These are phyloP conservation scores for Lyophyllum decastes DNA, from an alignment of 768 basidiomycete species.

Conservation along the genomic window DNA sequence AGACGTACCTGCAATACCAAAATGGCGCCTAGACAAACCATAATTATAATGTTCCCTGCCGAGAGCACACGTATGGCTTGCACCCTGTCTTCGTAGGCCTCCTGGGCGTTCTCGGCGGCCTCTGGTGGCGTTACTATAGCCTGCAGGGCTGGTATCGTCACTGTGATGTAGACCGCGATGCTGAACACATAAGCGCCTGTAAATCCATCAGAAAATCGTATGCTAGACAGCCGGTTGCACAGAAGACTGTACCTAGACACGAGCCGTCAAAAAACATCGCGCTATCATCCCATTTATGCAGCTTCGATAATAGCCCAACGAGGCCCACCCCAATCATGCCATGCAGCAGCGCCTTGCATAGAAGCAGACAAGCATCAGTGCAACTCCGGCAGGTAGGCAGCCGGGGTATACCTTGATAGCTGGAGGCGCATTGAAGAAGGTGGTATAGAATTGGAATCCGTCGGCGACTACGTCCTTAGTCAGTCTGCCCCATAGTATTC, in stretches of 20 bases:
- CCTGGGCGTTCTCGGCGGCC: slow-evolving; percentile 37
- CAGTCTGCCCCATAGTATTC: slow-evolving; percentile 70
- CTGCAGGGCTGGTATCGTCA: slow-evolving; percentile 76
- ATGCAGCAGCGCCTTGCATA: slow-evolving; percentile 79
- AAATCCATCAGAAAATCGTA: slow-evolving; percentile 9
- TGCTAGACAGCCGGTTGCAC: not conserved
- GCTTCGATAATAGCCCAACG: slow-evolving; percentile 72
- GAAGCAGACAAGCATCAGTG: not conserved
- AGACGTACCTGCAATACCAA: slow-evolving; percentile 70
- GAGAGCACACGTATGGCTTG: slow-evolving; percentile 82
- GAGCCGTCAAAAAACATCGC: slow-evolving; percentile 96
- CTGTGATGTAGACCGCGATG: slow-evolving; percentile 79
- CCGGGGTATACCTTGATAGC: slow-evolving; percentile 77
- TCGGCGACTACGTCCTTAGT: slow-evolving; percentile 69
- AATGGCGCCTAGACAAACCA: slow-evolving; percentile 63
- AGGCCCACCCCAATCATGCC: slow-evolving; percentile 81
- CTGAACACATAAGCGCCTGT: slow-evolving; percentile 75
- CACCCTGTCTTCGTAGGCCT: slow-evolving; percentile 62
- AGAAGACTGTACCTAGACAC: slow-evolving; percentile 63
- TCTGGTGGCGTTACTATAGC: slow-evolving; percentile 67
- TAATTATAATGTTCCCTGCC: slow-evolving; percentile 87
- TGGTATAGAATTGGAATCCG: slow-evolving; percentile 87
- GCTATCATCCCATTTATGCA: slow-evolving; percentile 88
- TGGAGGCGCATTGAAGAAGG: slow-evolving; percentile 90
- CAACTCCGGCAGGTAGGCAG: not conserved